These are phyloP conservation scores for Eimeria acervulina DNA, from an alignment of 169 alveolate species.

Conservation along the genomic window DNA sequence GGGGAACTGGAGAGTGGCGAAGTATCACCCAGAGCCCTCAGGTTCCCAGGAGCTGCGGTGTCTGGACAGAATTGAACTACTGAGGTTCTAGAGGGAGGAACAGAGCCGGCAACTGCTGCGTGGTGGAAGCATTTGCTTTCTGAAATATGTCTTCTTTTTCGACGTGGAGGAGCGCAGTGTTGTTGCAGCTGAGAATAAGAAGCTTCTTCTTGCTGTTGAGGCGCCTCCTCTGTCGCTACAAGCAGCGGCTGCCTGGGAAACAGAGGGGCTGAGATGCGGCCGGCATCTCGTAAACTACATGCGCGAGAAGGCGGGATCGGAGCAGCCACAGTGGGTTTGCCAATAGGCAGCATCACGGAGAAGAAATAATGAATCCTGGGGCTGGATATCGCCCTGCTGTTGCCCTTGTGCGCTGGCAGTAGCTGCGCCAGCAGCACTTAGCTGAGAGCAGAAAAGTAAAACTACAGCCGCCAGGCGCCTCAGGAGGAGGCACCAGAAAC, in stretches of 20 bases:
- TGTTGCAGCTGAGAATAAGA: neutral
- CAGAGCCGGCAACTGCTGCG: neutral
- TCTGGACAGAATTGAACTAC: neutral
- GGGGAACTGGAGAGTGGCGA: neutral
- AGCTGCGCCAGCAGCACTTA: neutral
- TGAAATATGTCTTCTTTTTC: neutral
- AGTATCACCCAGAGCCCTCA: neutral
- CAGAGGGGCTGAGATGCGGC: neutral
- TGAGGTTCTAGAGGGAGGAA: neutral
- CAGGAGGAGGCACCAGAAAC: neutral
- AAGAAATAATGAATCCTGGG: neutral
- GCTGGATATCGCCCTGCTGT: too few relatives aligned
- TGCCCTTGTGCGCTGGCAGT: neutral
- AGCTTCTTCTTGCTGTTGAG: neutral
- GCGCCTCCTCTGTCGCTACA: neutral
- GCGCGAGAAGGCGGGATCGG: neutral
- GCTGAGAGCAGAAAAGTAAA: neutral
- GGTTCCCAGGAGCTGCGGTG: neutral
- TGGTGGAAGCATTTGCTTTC: neutral
- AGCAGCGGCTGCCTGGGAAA: neutral
- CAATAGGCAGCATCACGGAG: neutral
- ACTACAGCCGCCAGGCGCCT: neutral
- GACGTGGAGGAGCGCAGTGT: neutral
- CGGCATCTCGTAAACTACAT: neutral
- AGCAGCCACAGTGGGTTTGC: constrained; percentile 24